Evolutionary conservation across 176 grass and related monocot genomes (phyloP).

Genomic region (Phragmites australis): DNA sequence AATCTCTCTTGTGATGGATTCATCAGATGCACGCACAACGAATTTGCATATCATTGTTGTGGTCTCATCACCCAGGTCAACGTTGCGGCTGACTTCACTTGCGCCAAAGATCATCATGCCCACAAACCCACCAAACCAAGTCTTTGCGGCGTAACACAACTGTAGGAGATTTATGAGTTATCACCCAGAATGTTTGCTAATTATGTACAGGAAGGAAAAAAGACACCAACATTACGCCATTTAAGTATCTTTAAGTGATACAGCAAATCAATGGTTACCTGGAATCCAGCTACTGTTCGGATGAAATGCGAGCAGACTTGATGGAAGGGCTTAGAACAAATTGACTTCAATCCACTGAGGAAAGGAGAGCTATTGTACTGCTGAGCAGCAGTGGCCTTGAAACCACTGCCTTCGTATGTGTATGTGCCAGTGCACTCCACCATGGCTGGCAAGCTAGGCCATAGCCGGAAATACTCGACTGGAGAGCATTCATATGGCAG

Average conservation of each 20-base stretch:
- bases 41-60: constrained; percentile 99
- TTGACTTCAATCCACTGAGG: constrained; percentile 83
- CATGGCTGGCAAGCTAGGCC: constrained; percentile 94
- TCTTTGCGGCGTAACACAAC: constrained; percentile 90
- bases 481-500: constrained; percentile 89
- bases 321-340: constrained; percentile 88
- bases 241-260: neutral
- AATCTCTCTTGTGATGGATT: constrained; percentile 86
- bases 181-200: neutral
- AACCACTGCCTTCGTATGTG: constrained; percentile 95
- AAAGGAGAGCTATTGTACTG: constrained; percentile 92
- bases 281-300: constrained; percentile 88
- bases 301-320: constrained; percentile 99
- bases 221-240: neutral
- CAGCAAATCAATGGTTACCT: constrained; percentile 54
- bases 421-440: constrained; percentile 91
- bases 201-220: neutral
- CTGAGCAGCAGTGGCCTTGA: constrained; percentile 98
- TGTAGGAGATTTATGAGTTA: constrained; percentile 33
- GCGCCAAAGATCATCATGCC: constrained; percentile 99
- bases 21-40: constrained; percentile 80
- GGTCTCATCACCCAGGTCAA: constrained; percentile 92
- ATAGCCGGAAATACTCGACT: constrained; percentile 90
- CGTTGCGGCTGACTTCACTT: constrained; percentile 94
- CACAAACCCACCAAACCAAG: constrained; percentile 97